A percentile compares a stretch with the other conserved stretches of the same genome.
These are phyloP conservation scores for Spatholobus suberectus DNA, from an alignment of 306 rosid genomes.

Conservation along the genomic window DNA sequence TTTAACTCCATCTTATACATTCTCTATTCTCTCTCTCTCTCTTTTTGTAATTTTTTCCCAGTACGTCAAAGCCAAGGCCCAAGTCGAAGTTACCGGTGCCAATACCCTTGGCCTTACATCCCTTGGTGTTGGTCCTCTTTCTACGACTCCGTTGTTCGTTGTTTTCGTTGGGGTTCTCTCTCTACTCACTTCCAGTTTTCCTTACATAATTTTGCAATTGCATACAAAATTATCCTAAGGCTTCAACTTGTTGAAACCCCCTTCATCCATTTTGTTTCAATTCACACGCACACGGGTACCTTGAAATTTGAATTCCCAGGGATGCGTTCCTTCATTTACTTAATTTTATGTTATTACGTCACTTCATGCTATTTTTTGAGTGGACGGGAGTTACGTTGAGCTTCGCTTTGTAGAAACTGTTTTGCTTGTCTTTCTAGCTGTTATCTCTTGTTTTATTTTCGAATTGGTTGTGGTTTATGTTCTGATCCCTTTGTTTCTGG, in stretches of 20 bases:
- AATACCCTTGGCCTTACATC: too few relatives aligned
- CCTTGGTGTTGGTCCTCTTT: too few relatives aligned
- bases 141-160: background rate
- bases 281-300: background rate
- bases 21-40: too few relatives aligned
- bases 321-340: background rate
- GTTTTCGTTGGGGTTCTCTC: background rate
- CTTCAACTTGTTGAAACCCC: too few relatives aligned
- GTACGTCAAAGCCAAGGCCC: too few relatives aligned
- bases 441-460: background rate
- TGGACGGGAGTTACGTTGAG: background rate
- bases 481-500: conserved; percentile 12
- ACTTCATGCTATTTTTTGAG: background rate
- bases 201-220: background rate
- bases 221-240: background rate
- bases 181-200: too few relatives aligned
- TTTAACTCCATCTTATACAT: too few relatives aligned
- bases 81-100: too few relatives aligned
- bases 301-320: background rate
- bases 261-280: too few relatives aligned
- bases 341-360: background rate
- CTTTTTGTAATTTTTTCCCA: too few relatives aligned
- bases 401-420: background rate
- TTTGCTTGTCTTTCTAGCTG: background rate
- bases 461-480: background rate